Conservation (phyloP, 2,329 filamentous ascomycete genomes). For the Meredithiella fracta region DNA sequence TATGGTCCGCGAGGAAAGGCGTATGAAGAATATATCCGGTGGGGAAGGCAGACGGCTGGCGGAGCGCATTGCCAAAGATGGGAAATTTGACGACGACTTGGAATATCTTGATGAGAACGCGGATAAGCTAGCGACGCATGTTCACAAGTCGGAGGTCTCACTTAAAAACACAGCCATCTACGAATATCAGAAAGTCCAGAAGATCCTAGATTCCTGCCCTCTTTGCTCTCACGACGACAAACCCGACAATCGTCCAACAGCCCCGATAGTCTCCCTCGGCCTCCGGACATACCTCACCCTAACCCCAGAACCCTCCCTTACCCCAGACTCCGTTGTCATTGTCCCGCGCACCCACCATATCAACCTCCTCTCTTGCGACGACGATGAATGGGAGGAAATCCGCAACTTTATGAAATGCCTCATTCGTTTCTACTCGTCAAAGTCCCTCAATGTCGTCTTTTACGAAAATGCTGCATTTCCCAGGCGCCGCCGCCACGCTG, state of each 20-base stretch:
- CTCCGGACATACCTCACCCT: slow-evolving; percentile 80
- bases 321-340: slow-evolving; percentile 68
- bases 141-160: slow-evolving; percentile 75
- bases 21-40: slow-evolving; percentile 59
- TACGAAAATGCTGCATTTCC: slow-evolving; percentile 91
- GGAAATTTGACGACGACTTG: slow-evolving; percentile 76
- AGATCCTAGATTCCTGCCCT: slow-evolving; percentile 70
- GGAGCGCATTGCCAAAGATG: slow-evolving; percentile 86
- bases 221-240: slow-evolving; percentile 83
- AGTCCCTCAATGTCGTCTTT: slow-evolving; percentile 83
- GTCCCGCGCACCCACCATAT: slow-evolving; percentile 72
- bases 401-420: slow-evolving; percentile 98
- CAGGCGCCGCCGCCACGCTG: slow-evolving; percentile 63
- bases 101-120: slow-evolving; percentile 98
- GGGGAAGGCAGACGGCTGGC: slow-evolving; percentile 72
- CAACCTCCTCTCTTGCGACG: slow-evolving; percentile 93
- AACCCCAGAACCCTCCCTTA: slow-evolving; percentile 76
- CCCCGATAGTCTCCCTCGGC: slow-evolving; percentile 70
- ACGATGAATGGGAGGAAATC: slow-evolving; percentile 98
- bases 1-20: slow-evolving; percentile 88
- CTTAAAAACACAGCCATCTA: slow-evolving; percentile 74
- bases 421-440: slow-evolving; percentile 84
- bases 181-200: slow-evolving; percentile 81
- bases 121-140: slow-evolving; percentile 66
- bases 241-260: slow-evolving; percentile 50